These are phyloP conservation scores for Daedaleopsis sinensis DNA, from an alignment of 768 basidiomycete genomes.

Conservation along the genomic window DNA sequence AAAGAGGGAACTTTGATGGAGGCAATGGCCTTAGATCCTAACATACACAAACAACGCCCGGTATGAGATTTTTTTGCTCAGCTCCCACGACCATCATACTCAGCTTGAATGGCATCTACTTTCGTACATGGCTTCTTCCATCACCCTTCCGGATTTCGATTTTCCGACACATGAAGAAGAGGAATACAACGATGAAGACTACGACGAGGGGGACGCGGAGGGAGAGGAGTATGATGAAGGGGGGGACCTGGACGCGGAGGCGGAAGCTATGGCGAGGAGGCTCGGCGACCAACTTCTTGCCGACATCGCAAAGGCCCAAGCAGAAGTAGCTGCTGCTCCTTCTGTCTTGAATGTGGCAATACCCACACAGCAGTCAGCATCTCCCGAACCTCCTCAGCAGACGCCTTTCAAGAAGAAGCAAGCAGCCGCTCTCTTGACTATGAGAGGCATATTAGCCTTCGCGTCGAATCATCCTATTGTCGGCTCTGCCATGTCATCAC, in stretches of 20 bases:
- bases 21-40: slow-evolving; percentile 6
- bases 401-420: slow-evolving; percentile 41
- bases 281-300: slow-evolving; percentile 81
- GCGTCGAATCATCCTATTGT: slow-evolving; percentile 60
- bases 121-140: slow-evolving; percentile 10
- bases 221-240: slow-evolving; percentile 59
- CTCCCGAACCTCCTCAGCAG: slow-evolving; percentile 13
- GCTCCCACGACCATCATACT: not conserved
- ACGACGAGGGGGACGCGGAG: slow-evolving; percentile 44
- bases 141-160: slow-evolving; percentile 17
- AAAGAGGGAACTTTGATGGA: slow-evolving; percentile 9
- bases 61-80: not conserved
- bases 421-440: slow-evolving; percentile 64
- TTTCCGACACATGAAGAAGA: slow-evolving; percentile 5
- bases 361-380: slow-evolving; percentile 3
- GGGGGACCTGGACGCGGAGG: slow-evolving; percentile 65
- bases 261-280: slow-evolving; percentile 72
- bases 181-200: slow-evolving; percentile 16
- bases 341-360: slow-evolving; percentile 9
- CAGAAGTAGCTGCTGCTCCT: slow-evolving; percentile 37
- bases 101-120: not conserved
- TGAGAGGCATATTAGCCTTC: slow-evolving; percentile 62
- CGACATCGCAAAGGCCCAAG: slow-evolving; percentile 68
- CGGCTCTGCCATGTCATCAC: slow-evolving; percentile 52
- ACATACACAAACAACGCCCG: slow-evolving; percentile 10